Conservation (phyloP, 306 rosid genomes). For the Castanea mollissima region DNA sequence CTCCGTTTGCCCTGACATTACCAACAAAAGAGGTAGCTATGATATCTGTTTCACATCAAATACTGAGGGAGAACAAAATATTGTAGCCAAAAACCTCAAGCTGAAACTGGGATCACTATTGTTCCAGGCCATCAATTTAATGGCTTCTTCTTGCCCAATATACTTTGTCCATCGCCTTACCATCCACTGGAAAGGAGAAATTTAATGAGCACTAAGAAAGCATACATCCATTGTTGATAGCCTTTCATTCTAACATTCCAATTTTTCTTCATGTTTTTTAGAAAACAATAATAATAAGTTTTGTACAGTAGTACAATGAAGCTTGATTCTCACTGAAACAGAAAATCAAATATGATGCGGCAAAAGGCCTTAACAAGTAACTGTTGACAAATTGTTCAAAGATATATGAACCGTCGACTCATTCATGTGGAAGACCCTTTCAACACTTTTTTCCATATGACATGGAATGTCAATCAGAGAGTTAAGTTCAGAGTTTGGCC, state of each 20-base stretch:
- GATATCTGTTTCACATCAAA: neutral
- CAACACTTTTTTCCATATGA: neutral
- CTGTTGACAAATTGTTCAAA: neutral
- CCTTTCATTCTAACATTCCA: neutral
- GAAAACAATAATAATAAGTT: neutral
- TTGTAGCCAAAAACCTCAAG: slow-evolving; percentile 52
- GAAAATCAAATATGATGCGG: neutral
- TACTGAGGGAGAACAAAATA: slow-evolving; percentile 11
- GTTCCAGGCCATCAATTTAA: slow-evolving; percentile 82
- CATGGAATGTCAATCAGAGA: neutral
- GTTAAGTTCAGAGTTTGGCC: neutral
- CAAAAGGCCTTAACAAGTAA: neutral
- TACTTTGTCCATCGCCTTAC: slow-evolving; percentile 78
- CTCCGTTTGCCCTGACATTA: slow-evolving; percentile 61
- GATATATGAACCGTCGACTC: slow-evolving; percentile 6
- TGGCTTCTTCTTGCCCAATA: slow-evolving; percentile 83
- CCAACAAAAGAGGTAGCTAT: slow-evolving; percentile 21
- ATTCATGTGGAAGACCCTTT: neutral
- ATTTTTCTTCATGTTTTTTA: neutral
- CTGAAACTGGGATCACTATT: slow-evolving; percentile 82
- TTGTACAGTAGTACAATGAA: neutral
- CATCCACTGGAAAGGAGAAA: slow-evolving; percentile 65
- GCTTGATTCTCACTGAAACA: slow-evolving; percentile 2
- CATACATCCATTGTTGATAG: neutral
- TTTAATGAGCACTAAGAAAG: slow-evolving; percentile 1